phyloP scores from a whole-genome alignment of 345 rosid genomes.

The Eucalyptus erythrocorys region DNA sequence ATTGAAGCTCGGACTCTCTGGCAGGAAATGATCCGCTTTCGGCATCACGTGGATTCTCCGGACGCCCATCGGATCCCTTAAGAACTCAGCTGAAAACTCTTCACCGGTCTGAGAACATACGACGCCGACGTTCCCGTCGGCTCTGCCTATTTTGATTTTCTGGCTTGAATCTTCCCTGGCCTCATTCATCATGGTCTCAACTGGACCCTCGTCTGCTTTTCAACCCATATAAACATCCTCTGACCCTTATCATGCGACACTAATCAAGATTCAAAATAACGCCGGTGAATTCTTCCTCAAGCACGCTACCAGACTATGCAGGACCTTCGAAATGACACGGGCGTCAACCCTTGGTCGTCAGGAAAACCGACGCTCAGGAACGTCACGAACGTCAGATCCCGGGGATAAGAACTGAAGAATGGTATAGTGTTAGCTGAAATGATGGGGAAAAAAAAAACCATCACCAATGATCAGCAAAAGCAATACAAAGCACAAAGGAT shows the following conservation, averaged over 20 bases:
- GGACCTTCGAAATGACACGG: not conserved
- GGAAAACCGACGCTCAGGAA: not conserved
- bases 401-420: not conserved
- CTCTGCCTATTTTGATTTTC: slow-evolving; percentile 11
- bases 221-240: not conserved
- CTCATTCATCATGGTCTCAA: slow-evolving; percentile 36
- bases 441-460: not conserved
- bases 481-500: not conserved
- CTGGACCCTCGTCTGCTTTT: not conserved
- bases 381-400: not conserved
- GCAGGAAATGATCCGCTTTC: slow-evolving; percentile 5
- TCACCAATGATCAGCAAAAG: not conserved
- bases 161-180: slow-evolving; percentile 26
- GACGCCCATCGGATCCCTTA: slow-evolving; percentile 28
- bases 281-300: not conserved
- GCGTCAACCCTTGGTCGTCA: not conserved
- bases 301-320: not conserved
- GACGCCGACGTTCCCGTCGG: slow-evolving; percentile 12
- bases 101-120: slow-evolving; percentile 70
- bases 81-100: slow-evolving; percentile 60
- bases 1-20: not conserved
- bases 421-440: not conserved
- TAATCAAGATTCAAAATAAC: not conserved
- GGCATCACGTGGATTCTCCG: slow-evolving; percentile 13
- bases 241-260: not conserved